Evolutionary conservation across 768 basidiomycete genomes (phyloP), one percentile per base, ranked within the genome.

Genomic region (Boletus rubropictus): DNA sequence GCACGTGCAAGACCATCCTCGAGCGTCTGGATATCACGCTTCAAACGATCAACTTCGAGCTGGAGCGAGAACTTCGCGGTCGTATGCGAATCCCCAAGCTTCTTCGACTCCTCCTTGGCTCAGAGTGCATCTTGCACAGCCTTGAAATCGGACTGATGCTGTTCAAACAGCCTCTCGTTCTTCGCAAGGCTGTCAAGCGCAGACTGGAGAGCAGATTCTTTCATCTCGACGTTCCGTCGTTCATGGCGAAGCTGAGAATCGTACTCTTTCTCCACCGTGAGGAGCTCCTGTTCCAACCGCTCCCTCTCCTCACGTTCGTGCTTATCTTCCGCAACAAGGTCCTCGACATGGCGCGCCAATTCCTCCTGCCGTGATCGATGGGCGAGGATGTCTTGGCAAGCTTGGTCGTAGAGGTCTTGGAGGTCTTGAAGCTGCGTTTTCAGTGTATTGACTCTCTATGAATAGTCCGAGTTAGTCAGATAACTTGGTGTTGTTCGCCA

Each of bases 1-100:
- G 84, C 78, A 28, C 86, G 78, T 18, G 76, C 66, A 5, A 95
- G 71, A 44, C 95, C 90, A 52, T 85, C 82, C 57, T 95, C 88
- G 2, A 85, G 72, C 3, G 87, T 72, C 53, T 84, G 82, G 33
- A 96, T 58, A 60, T 99, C 95, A 24, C 93, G 77, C 63, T 84
- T 84, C 40, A 93, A 69, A 3, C 91, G 72, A 52, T 97, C 95
- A 1, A 88, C 74, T 65, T 99, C 94, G 17, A 97, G 77, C 63
- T 96, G 89, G 27, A 97, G 69, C 0, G 88, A 88, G 70, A 91
- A 89, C 36, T 82, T 75, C 20, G 91, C 86, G 3, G 82, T 84
- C 0, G 86, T 85, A 58, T 87, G 86, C 11, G 83, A 81, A 68
- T 95, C 90, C 18, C 94, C 94, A 0, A 84, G 75, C 48, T 81